phyloP scores from a whole-genome alignment of 2,329 filamentous ascomycete genomes.

The Botrytis medusae region DNA sequence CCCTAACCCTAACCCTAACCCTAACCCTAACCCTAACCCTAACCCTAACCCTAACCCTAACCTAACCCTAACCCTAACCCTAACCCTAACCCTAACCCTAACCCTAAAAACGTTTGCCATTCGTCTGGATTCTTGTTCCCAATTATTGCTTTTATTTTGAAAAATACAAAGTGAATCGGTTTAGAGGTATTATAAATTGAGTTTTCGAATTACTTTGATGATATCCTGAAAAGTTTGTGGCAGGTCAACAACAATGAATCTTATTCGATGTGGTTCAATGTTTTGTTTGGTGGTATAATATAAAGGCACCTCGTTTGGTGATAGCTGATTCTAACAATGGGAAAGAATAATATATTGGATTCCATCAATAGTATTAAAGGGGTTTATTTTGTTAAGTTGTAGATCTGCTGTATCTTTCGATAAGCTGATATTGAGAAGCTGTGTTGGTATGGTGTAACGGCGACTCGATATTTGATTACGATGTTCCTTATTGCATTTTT shows the following conservation, averaged over 20 bases:
- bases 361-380: too few relatives aligned
- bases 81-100: too few relatives aligned
- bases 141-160: constrained; percentile 36
- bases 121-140: constrained; percentile 29
- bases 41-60: too few relatives aligned
- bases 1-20: too few relatives aligned
- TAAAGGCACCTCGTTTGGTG: neutral
- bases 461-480: too few relatives aligned
- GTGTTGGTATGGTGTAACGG: too few relatives aligned
- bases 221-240: constrained; percentile 33
- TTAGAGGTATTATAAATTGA: constrained; percentile 38
- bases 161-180: constrained; percentile 38
- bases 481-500: too few relatives aligned
- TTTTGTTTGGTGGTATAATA: neutral
- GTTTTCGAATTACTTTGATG: constrained; percentile 33
- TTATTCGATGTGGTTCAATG: neutral
- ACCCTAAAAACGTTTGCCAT: constrained; percentile 37
- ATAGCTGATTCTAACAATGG: neutral
- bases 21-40: too few relatives aligned
- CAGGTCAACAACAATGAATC: neutral
- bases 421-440: too few relatives aligned
- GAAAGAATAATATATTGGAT: neutral
- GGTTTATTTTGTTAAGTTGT: too few relatives aligned
- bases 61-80: too few relatives aligned
- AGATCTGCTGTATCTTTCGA: too few relatives aligned